Percentiles rank a stretch among this genome's conserved stretches.
phyloP scores from a whole-genome alignment of 1,284 basidiomycete genomes.

The Pterulicium gracile region DNA sequence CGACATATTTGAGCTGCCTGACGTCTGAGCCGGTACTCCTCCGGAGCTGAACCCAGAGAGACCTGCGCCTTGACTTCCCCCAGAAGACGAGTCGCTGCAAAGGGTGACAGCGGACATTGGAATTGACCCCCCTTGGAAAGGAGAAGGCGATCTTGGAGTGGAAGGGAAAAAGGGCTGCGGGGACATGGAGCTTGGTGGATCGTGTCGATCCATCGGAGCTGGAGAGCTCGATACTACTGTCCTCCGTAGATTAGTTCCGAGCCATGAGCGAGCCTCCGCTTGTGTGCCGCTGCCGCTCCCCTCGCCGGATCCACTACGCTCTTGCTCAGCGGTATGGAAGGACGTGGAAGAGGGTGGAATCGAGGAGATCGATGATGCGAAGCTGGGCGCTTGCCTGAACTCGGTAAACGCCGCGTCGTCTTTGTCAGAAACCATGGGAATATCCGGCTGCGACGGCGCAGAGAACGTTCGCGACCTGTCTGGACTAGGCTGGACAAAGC shows the following conservation, averaged over 20 bases:
- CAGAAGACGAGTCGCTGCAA: neutral
- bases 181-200: too few relatives aligned
- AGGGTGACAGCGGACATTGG: neutral
- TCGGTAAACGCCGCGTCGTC: too few relatives aligned
- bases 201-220: conserved; percentile 1
- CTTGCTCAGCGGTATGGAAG: neutral
- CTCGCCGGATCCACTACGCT: neutral
- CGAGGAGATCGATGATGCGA: too few relatives aligned
- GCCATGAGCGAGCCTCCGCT: neutral
- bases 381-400: too few relatives aligned
- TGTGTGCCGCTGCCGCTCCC: neutral
- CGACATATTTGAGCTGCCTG: neutral
- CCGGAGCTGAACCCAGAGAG: neutral
- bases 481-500: neutral
- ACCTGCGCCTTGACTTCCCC: neutral
- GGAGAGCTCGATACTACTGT: neutral
- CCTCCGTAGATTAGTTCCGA: neutral
- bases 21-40: neutral
- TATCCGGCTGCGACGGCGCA: neutral
- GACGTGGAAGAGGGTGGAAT: neutral
- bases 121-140: neutral
- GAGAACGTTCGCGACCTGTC: neutral
- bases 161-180: too few relatives aligned
- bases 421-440: neutral
- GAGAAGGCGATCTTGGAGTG: too few relatives aligned